Conservation (phyloP, 805 yeast genomes). For the Lachancea lanzarotensis region DNA sequence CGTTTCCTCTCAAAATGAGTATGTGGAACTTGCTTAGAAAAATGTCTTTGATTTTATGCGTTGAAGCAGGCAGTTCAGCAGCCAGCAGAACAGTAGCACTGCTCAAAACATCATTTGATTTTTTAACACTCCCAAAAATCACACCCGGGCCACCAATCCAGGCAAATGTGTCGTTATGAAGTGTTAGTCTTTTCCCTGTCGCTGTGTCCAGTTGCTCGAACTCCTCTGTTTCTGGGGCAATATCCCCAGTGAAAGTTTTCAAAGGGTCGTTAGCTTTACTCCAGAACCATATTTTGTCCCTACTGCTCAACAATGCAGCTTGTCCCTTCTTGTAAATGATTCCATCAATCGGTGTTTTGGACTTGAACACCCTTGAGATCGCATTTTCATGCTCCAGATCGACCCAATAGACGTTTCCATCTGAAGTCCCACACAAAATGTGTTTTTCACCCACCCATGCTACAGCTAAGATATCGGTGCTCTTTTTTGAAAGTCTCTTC, state of each 20-base stretch:
- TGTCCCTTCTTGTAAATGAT: slow-evolving; percentile 11
- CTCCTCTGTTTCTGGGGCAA: slow-evolving; percentile 34
- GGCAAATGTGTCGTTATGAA: slow-evolving; percentile 33
- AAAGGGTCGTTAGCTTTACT: slow-evolving; percentile 6
- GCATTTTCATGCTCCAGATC: slow-evolving; percentile 11
- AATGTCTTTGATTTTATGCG: slow-evolving; percentile 34
- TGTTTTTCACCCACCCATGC: slow-evolving; percentile 17
- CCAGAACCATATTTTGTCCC: slow-evolving; percentile 22
- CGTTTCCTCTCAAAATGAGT: slow-evolving; percentile 39
- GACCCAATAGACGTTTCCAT: slow-evolving; percentile 20
- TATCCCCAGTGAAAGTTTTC: slow-evolving; percentile 19
- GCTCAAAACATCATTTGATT: slow-evolving; percentile 23
- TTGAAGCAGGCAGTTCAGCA: slow-evolving; percentile 35
- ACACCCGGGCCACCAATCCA: slow-evolving; percentile 45
- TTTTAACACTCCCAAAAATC: slow-evolving; percentile 35
- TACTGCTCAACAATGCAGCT: slow-evolving; percentile 19
- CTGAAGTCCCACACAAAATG: slow-evolving; percentile 20
- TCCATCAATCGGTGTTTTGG: slow-evolving; percentile 23
- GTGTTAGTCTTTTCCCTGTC: slow-evolving; percentile 30
- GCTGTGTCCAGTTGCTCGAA: slow-evolving; percentile 33
- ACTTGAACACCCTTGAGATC: slow-evolving; percentile 11
- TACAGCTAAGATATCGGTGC: slow-evolving; percentile 19
- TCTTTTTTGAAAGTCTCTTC: slow-evolving; percentile 19
- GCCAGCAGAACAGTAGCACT: slow-evolving; percentile 36
- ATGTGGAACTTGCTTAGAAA: slow-evolving; percentile 51